phyloP scores from a whole-genome alignment of 257 asterid species.

The Lycium ferocissimum region DNA sequence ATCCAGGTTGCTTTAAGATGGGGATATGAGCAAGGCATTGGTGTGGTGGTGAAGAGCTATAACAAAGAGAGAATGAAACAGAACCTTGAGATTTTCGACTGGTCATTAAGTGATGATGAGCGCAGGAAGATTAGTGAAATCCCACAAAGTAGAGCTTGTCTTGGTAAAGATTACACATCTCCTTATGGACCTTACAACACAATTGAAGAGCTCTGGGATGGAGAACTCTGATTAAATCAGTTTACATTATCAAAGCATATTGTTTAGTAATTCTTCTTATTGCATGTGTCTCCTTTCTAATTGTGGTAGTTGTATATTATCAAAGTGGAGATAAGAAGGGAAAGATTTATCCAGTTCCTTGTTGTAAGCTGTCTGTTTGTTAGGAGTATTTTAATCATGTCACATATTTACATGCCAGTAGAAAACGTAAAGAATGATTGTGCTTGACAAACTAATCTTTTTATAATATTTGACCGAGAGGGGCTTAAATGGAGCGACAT shows the following conservation, averaged over 20 bases:
- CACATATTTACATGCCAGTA: not conserved
- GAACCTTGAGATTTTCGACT: slow-evolving; percentile 60
- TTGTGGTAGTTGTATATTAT: not conserved
- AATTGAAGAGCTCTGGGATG: slow-evolving; percentile 67
- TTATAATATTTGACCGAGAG: too few relatives aligned
- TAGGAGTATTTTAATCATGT: not conserved
- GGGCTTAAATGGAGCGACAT: too few relatives aligned
- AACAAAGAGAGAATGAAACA: slow-evolving; percentile 69
- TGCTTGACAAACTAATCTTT: not conserved
- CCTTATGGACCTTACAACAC: slow-evolving; percentile 67
- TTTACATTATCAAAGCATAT: not conserved
- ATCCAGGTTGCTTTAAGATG: slow-evolving; percentile 76
- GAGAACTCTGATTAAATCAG: slow-evolving; percentile 34
- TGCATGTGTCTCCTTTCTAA: not conserved
- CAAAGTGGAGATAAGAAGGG: not conserved
- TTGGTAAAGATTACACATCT: slow-evolving; percentile 55
- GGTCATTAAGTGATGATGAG: slow-evolving; percentile 61
- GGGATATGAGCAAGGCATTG: slow-evolving; percentile 68
- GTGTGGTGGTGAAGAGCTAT: slow-evolving; percentile 65
- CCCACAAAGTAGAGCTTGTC: slow-evolving; percentile 61
- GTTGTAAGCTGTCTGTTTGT: not conserved
- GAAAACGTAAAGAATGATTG: too few relatives aligned
- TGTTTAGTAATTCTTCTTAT: not conserved
- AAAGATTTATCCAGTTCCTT: not conserved
- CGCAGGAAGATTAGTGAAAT: slow-evolving; percentile 52